phyloP scores from a whole-genome alignment of 345 rosid species.

The Salix suchowensis region DNA sequence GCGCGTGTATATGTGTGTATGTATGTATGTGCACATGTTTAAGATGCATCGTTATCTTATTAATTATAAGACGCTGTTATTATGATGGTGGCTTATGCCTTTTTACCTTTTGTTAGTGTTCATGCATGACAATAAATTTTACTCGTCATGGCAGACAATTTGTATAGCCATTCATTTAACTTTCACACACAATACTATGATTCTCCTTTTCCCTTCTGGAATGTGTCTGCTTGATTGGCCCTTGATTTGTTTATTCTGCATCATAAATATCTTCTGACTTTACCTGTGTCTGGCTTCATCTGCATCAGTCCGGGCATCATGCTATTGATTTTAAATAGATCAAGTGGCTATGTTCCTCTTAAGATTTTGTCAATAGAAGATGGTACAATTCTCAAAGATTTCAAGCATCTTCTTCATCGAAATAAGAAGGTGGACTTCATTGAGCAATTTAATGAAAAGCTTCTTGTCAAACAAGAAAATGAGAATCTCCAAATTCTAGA shows the following conservation, averaged over 20 bases:
- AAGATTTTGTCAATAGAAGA: conserved; percentile 94
- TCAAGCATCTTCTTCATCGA: conserved; percentile 84
- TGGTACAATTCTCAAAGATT: conserved; percentile 89
- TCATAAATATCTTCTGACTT: not conserved
- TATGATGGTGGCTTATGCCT: not conserved
- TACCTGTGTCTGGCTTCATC: not conserved
- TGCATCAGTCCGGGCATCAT: conserved; percentile 86
- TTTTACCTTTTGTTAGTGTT: not conserved
- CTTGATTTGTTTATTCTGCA: not conserved
- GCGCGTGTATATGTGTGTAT: not conserved
- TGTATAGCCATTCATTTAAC: not conserved
- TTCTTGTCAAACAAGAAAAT: conserved; percentile 96
- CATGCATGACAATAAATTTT: not conserved
- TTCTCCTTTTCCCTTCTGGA: not conserved
- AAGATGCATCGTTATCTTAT: not conserved
- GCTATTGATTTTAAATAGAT: conserved; percentile 85
- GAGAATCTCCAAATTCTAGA: conserved; percentile 98
- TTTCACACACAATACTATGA: not conserved
- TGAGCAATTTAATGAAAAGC: conserved; percentile 96
- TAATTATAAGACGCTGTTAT: not conserved
- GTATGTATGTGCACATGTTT: not conserved
- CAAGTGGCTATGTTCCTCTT: conserved; percentile 69
- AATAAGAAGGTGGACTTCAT: conserved; percentile 98
- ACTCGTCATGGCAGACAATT: not conserved
- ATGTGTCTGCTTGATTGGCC: not conserved